These are phyloP conservation scores for Pseudomonodictys pantanalensis DNA, from an alignment of 495 filamentous ascomycete genomes.

Conservation along the genomic window DNA sequence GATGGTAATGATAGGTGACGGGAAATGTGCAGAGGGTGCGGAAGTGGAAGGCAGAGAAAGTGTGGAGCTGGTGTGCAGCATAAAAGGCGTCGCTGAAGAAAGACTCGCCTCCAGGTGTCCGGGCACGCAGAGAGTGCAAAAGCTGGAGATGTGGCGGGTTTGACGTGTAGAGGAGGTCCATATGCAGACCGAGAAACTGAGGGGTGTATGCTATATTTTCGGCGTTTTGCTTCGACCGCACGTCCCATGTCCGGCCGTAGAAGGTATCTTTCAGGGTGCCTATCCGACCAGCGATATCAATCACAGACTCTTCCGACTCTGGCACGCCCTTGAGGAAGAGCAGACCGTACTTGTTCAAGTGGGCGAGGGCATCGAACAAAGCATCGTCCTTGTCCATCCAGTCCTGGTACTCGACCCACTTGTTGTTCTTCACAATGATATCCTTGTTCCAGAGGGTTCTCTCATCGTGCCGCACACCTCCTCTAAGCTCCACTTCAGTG, in stretches of 20 bases:
- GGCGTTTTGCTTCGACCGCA: constrained; percentile 68
- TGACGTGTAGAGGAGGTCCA: constrained; percentile 87
- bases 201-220: constrained; percentile 91
- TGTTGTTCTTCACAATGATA: constrained; percentile 42
- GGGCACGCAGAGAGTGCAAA: constrained; percentile 79
- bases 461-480: constrained; percentile 25
- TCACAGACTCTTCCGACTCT: constrained; percentile 58
- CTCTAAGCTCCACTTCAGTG: constrained; percentile 22
- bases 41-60: constrained; percentile 31
- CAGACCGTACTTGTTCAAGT: constrained; percentile 60
- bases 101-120: constrained; percentile 72
- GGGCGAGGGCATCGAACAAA: constrained; percentile 54
- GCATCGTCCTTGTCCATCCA: constrained; percentile 59
- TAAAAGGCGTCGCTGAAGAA: constrained; percentile 71
- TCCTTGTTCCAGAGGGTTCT: constrained; percentile 45
- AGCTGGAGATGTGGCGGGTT: constrained; percentile 78
- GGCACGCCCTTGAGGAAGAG: constrained; percentile 73
- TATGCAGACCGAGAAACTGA: constrained; percentile 76
- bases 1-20: constrained; percentile 67
- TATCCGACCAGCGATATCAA: constrained; percentile 65
- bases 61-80: constrained; percentile 53
- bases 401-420: constrained; percentile 62
- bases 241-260: constrained; percentile 88
- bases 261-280: constrained; percentile 77
- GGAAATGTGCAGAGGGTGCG: constrained; percentile 44